These are phyloP conservation scores for Trichoderma citrinoviride DNA, from an alignment of 2,329 filamentous ascomycete genomes.

Conservation along the genomic window DNA sequence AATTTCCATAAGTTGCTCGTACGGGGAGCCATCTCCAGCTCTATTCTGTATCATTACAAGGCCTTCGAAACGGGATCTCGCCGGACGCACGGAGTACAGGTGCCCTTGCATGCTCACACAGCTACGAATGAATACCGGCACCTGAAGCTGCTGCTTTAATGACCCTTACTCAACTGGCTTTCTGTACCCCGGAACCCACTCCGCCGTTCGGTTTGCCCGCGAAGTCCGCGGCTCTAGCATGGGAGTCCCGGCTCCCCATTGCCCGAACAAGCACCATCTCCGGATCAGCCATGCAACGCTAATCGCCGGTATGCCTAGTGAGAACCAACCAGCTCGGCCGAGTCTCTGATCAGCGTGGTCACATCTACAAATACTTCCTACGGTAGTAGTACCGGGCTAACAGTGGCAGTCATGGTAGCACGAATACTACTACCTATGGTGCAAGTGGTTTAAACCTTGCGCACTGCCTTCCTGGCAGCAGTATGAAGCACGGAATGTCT, in stretches of 20 bases:
- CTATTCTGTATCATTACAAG: too few relatives aligned
- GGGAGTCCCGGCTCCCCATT: conserved; percentile 23
- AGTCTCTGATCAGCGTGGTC: conserved; percentile 17
- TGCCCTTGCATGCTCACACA: not conserved
- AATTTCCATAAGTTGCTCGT: not conserved
- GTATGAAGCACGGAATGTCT: not conserved
- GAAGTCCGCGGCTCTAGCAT: conserved; percentile 21
- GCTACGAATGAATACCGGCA: not conserved
- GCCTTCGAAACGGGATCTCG: not conserved
- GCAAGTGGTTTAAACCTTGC: not conserved
- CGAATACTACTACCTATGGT: not conserved
- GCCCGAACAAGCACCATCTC: conserved; percentile 27
- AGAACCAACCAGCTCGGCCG: conserved; percentile 22
- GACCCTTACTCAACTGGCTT: conserved; percentile 1
- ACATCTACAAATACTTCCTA: not conserved
- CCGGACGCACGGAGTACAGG: not conserved
- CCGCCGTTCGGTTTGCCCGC: conserved; percentile 21
- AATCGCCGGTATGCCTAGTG: conserved; percentile 19
- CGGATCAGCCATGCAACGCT: conserved; percentile 23
- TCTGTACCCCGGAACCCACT: conserved; percentile 18
- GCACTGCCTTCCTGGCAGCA: too few relatives aligned
- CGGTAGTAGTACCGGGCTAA: not conserved
- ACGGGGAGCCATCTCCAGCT: too few relatives aligned
- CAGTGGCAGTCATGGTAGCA: not conserved
- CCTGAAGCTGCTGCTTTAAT: not conserved